Conservation (phyloP, 495 filamentous ascomycete species). For the Aspergillus funiculosus region DNA sequence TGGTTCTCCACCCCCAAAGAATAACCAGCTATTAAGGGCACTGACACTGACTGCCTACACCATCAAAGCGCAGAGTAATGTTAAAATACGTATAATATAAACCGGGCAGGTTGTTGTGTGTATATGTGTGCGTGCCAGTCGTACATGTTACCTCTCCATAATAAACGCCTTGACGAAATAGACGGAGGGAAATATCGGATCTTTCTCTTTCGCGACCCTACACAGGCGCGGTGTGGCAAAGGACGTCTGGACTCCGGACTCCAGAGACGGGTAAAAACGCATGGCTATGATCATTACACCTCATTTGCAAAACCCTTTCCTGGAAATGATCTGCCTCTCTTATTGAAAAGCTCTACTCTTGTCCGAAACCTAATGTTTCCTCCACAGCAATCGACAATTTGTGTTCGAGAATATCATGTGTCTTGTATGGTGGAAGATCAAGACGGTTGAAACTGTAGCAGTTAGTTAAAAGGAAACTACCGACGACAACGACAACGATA, state of each 20-base stretch:
- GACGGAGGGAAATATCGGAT: background rate
- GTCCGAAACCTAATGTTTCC: constrained; percentile 97
- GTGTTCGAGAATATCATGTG: constrained; percentile 70
- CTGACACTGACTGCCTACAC: constrained; percentile 5
- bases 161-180: background rate
- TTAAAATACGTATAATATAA: background rate
- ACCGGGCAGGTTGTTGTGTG: background rate
- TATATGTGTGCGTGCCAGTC: no score
- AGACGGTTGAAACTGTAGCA: constrained; percentile 85
- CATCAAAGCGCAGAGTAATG: constrained; percentile 1
- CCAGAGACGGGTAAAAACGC: background rate
- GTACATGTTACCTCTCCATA: no score
- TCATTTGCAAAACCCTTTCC: constrained; percentile 11
- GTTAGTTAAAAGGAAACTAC: background rate
- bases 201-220: background rate
- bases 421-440: constrained; percentile 92
- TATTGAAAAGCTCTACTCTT: constrained; percentile 59
- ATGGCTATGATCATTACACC: constrained; percentile 1
- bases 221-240: background rate
- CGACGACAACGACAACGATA: no score
- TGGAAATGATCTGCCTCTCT: constrained; percentile 4
- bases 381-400: constrained; percentile 96
- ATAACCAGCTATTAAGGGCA: constrained; percentile 4
- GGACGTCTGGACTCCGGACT: background rate
- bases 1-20: constrained; percentile 8